Conservation (phyloP, 345 rosid genomes). For the Sonneratia alba region DNA sequence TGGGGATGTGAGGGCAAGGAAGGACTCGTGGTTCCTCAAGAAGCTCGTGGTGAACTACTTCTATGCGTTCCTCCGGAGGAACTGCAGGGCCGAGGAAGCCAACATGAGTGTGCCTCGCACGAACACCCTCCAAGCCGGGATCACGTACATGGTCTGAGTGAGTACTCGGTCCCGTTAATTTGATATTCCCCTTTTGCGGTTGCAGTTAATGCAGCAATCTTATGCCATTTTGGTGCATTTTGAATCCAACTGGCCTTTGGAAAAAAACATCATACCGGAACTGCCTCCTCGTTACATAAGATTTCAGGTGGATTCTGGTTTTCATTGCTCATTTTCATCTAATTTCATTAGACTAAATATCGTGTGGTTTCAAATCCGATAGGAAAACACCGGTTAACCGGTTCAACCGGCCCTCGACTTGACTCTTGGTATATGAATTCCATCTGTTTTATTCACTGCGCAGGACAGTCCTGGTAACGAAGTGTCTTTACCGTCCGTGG, state of each 20-base stretch:
- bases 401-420: too few relatives aligned
- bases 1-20: conserved; percentile 78
- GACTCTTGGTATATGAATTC: too few relatives aligned
- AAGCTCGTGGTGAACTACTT: conserved; percentile 86
- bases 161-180: too few relatives aligned
- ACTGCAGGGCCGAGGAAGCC: conserved; percentile 82
- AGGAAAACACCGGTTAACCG: too few relatives aligned
- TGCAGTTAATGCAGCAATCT: too few relatives aligned
- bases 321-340: neutral
- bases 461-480: too few relatives aligned
- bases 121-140: conserved; percentile 76
- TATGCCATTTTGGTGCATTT: neutral
- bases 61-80: conserved; percentile 70
- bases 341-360: too few relatives aligned
- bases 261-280: too few relatives aligned
- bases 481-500: too few relatives aligned
- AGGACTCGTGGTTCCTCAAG: conserved; percentile 68
- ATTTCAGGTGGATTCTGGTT: neutral
- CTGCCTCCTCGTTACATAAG: neutral
- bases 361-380: too few relatives aligned
- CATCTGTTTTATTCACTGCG: too few relatives aligned
- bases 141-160: conserved; percentile 75
- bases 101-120: conserved; percentile 78
- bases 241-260: neutral
- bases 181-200: too few relatives aligned